These are phyloP conservation scores for Stachybotrys elegans DNA, from an alignment of 2,329 filamentous ascomycete genomes.

Conservation along the genomic window DNA sequence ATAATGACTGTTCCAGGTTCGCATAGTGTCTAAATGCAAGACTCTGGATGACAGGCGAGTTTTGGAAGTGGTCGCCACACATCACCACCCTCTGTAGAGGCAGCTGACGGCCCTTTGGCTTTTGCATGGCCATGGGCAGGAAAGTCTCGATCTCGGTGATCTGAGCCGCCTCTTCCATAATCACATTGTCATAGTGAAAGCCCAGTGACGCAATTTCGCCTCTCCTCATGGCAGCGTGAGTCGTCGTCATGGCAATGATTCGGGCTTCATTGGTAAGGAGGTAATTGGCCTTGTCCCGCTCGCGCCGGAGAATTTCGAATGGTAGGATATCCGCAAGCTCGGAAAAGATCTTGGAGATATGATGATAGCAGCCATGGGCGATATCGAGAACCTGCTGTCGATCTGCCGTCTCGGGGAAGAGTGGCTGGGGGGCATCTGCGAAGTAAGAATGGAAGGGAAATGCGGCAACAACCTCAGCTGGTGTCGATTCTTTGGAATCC, in stretches of 20 bases:
- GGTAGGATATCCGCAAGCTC: conserved; percentile 90
- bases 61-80: conserved; percentile 93
- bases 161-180: conserved; percentile 98
- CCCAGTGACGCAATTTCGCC: conserved; percentile 87
- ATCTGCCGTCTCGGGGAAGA: conserved; percentile 66
- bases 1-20: conserved; percentile 92
- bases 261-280: conserved; percentile 93
- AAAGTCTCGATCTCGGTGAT: conserved; percentile 98
- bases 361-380: conserved; percentile 78
- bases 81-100: conserved; percentile 83
- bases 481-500: conserved; percentile 49
- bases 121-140: conserved; percentile 89
- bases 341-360: conserved; percentile 84
- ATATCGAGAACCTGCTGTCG: conserved; percentile 69
- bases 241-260: conserved; percentile 97
- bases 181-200: conserved; percentile 94
- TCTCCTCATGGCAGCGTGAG: conserved; percentile 90
- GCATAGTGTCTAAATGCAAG: conserved; percentile 91
- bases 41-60: conserved; percentile 93
- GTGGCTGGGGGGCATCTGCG: conserved; percentile 75
- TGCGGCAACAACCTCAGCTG: conserved; percentile 58
- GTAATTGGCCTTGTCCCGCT: conserved; percentile 93
- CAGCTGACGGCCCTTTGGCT: conserved; percentile 65
- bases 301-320: conserved; percentile 86
- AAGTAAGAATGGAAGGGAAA: conserved; percentile 93